Evolutionary conservation across 306 rosid genomes (phyloP).

Genomic region (Mimosa pudica): DNA sequence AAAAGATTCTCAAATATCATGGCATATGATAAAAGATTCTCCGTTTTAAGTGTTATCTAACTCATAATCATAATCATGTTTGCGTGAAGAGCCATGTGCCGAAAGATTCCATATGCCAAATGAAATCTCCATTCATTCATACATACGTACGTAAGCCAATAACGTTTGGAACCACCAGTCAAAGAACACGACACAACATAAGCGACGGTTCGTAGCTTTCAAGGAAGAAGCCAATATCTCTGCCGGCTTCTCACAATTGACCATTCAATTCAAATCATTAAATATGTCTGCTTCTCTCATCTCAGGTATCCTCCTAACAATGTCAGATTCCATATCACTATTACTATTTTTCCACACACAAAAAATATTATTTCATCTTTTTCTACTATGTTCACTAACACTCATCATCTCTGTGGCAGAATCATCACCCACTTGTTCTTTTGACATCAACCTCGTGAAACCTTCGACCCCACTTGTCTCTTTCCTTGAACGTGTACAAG

Average conservation of each 20-base stretch:
- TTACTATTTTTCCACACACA: neutral
- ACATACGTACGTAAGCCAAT: no score
- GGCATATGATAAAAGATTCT: no score
- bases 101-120: no score
- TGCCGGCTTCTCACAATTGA: neutral
- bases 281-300: neutral
- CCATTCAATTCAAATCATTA: neutral
- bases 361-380: neutral
- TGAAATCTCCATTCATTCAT: no score
- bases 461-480: constrained; percentile 59
- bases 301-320: neutral
- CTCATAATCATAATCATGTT: no score
- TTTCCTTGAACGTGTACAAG: constrained; percentile 63
- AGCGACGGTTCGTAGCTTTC: neutral
- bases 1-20: no score
- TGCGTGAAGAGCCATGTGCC: no score
- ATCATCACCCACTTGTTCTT: neutral
- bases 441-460: constrained; percentile 27
- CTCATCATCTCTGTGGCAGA: constrained; percentile 10
- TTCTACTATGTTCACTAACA: constrained; percentile 8
- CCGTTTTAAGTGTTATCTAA: no score
- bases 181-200: neutral
- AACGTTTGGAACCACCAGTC: neutral
- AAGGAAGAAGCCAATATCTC: neutral
- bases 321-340: neutral